A percentile compares a stretch with the other conserved stretches of the same genome.
phyloP scores from a whole-genome alignment of 1,284 basidiomycete genomes.

The Cutaneotrichosporon dermatis region DNA sequence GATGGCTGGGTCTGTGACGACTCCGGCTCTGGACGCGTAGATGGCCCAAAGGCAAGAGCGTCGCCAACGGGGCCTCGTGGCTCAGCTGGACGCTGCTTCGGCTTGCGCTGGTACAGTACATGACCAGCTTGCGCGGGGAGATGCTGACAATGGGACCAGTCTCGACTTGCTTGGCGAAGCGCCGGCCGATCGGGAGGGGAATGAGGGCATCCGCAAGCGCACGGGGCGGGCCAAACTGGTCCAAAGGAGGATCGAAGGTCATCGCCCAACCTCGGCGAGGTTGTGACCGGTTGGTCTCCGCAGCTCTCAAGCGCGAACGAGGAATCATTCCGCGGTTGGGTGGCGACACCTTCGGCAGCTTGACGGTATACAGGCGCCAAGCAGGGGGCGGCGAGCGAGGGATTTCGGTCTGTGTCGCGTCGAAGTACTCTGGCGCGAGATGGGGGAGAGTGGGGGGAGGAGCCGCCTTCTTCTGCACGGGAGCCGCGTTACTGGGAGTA shows the following conservation, averaged over 20 bases:
- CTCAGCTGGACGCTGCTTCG: slow-evolving; percentile 23
- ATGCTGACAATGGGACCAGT: slow-evolving; percentile 35
- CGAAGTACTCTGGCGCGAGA: slow-evolving; percentile 32
- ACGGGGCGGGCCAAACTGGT: slow-evolving; percentile 56
- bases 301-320: slow-evolving; percentile 15
- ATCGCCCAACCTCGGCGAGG: slow-evolving; percentile 63
- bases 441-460: slow-evolving; percentile 9
- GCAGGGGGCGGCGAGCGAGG: slow-evolving; percentile 50
- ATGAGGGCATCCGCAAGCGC: slow-evolving; percentile 68
- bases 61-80: not conserved
- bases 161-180: slow-evolving; percentile 27
- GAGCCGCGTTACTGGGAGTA: not conserved
- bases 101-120: slow-evolving; percentile 33
- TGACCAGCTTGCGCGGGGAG: slow-evolving; percentile 29
- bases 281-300: slow-evolving; percentile 11
- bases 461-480: slow-evolving; percentile 4
- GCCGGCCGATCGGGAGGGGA: slow-evolving; percentile 30
- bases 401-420: slow-evolving; percentile 35
- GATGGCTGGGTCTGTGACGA: not conserved
- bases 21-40: not conserved
- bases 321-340: slow-evolving; percentile 23
- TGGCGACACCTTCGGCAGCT: slow-evolving; percentile 54
- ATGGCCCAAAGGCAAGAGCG: not conserved
- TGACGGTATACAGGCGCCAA: slow-evolving; percentile 58
- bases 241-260: slow-evolving; percentile 70